Percentiles rank a stretch among this genome's conserved stretches.
Conservation (phyloP, 305 asterid species). For the Coffea humblotiana region DNA sequence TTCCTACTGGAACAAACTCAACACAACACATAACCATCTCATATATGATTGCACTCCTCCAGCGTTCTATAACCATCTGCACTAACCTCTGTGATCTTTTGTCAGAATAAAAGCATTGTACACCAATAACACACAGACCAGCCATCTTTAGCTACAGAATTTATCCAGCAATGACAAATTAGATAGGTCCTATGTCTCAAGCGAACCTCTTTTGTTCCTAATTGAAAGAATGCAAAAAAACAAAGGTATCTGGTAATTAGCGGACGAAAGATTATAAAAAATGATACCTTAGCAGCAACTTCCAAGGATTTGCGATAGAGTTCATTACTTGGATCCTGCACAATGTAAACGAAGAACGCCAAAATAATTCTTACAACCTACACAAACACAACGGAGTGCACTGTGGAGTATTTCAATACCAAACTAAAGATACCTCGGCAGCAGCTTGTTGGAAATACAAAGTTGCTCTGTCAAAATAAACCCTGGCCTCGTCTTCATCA, state of each 20-base stretch:
- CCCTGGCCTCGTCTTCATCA: slow-evolving; percentile 63
- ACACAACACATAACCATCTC: not conserved
- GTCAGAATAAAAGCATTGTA: not conserved
- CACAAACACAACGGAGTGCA: not conserved
- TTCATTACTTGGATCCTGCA: slow-evolving; percentile 83
- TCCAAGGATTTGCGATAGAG: slow-evolving; percentile 79
- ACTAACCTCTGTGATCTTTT: not conserved
- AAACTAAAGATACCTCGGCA: slow-evolving; percentile 49
- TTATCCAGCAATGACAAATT: not conserved
- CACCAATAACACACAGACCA: not conserved
- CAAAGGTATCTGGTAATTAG: not conserved
- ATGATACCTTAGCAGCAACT: slow-evolving; percentile 71
- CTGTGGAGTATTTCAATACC: not conserved
- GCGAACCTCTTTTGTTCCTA: not conserved
- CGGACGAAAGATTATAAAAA: not conserved
- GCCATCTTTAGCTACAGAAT: not conserved
- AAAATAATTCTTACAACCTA: not conserved
- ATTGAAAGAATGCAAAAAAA: not conserved
- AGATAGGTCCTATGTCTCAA: not conserved
- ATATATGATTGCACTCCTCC: not conserved
- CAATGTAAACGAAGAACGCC: slow-evolving; percentile 23
- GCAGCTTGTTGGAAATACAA: slow-evolving; percentile 71
- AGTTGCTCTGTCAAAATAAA: slow-evolving; percentile 61
- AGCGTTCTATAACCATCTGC: not conserved
- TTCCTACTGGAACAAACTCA: not conserved